A percentile compares a stretch with the other conserved stretches of the same genome.
phyloP scores from a whole-genome alignment of 176 grass and related monocot genomes.

The Aegilops bicornis region DNA sequence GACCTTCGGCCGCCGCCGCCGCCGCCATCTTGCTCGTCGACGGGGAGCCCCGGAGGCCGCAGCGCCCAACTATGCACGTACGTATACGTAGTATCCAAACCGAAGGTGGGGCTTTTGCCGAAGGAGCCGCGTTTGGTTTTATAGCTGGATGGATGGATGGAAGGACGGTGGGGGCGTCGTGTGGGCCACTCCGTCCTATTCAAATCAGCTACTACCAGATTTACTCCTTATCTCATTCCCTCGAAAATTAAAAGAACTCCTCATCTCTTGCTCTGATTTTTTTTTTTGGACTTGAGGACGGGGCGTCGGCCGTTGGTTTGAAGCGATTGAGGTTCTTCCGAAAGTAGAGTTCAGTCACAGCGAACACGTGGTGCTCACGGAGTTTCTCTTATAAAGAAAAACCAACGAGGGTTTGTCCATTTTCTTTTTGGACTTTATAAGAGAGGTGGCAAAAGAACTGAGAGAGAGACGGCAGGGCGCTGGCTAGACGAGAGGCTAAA shows the following conservation, averaged over 20 bases:
- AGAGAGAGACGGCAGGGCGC: too few relatives aligned
- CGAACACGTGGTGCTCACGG: too few relatives aligned
- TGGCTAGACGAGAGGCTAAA: too few relatives aligned
- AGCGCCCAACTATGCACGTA: background rate
- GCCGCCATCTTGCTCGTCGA: background rate
- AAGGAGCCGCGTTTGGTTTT: background rate
- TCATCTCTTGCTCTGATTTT: background rate
- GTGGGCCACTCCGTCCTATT: background rate
- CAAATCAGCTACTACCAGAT: background rate
- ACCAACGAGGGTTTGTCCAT: too few relatives aligned
- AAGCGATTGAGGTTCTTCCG: too few relatives aligned
- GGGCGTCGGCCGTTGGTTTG: too few relatives aligned
- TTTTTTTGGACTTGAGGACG: background rate
- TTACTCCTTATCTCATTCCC: background rate
- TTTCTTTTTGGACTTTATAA: background rate
- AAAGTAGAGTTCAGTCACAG: too few relatives aligned
- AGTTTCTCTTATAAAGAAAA: too few relatives aligned
- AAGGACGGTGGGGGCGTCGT: background rate
- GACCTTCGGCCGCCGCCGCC: slow-evolving; percentile 17
- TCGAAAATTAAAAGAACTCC: too few relatives aligned
- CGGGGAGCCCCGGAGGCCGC: background rate
- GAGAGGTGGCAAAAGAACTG: too few relatives aligned
- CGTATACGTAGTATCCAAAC: background rate
- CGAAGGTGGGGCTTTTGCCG: background rate
- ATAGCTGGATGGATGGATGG: slow-evolving; percentile 7